A percentile compares a stretch with the other conserved stretches of the same genome.
phyloP scores from a whole-genome alignment of 2,329 filamentous ascomycete genomes.

The Fusarium nodosum region DNA sequence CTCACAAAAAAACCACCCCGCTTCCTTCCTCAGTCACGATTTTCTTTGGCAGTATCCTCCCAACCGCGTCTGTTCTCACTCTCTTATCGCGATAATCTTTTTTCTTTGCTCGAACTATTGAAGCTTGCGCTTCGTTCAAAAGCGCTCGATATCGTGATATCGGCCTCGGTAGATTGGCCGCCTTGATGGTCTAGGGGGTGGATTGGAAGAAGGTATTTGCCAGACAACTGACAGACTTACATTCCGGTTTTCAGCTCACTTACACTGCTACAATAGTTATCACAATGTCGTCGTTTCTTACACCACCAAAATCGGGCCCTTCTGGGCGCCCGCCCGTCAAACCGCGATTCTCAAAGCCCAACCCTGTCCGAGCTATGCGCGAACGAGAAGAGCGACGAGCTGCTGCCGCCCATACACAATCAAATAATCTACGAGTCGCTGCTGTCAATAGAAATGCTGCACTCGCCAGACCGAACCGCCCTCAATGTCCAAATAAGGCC shows the following conservation, averaged over 20 bases:
- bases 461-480: conserved; percentile 54
- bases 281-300: conserved; percentile 64
- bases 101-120: conserved; percentile 3
- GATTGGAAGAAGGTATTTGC: conserved; percentile 9
- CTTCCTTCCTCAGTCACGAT: conserved; percentile 40
- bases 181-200: conserved; percentile 36
- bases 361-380: conserved; percentile 65
- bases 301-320: conserved; percentile 56
- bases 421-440: conserved; percentile 49
- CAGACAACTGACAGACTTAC: not conserved
- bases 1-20: conserved; percentile 42
- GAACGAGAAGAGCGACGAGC: conserved; percentile 64
- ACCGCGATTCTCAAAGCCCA: conserved; percentile 61
- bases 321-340: conserved; percentile 50
- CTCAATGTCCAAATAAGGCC: conserved; percentile 69
- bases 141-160: conserved; percentile 2
- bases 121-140: not conserved
- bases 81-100: conserved; percentile 40
- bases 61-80: conserved; percentile 28
- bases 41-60: conserved; percentile 46
- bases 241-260: conserved; percentile 3
- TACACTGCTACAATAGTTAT: conserved; percentile 3
- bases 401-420: conserved; percentile 51
- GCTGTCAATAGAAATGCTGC: conserved; percentile 51
- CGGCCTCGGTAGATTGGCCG: conserved; percentile 17